Percentiles rank a stretch among this genome's conserved stretches.
Evolutionary conservation across 2,329 filamentous ascomycete species (phyloP).

Genomic region (Chaetoscypha palmicola): DNA sequence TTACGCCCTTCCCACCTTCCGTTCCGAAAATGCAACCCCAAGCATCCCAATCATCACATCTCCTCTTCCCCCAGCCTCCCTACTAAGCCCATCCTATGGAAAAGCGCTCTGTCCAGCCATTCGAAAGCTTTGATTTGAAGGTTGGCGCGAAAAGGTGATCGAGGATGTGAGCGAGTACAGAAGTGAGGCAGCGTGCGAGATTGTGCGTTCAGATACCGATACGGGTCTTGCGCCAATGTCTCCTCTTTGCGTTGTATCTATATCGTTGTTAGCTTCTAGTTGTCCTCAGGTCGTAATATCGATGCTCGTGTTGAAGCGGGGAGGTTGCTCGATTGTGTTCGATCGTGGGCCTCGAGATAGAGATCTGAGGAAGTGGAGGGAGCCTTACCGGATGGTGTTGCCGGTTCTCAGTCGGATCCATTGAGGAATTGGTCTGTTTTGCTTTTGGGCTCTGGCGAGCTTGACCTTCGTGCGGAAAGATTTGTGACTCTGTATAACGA

Average conservation of each 20-base stretch:
- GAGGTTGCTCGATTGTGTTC: too few species aligned
- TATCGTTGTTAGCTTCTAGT: slow-evolving; percentile 6
- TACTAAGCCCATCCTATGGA: too few species aligned
- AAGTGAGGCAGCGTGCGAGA: slow-evolving; percentile 33
- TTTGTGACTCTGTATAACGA: slow-evolving; percentile 79
- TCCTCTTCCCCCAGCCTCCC: not conserved
- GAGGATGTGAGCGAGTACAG: slow-evolving; percentile 9
- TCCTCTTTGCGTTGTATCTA: slow-evolving; percentile 99
- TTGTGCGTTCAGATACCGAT: slow-evolving; percentile 81
- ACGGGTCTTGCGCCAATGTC: slow-evolving; percentile 99
- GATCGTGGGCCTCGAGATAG: not conserved
- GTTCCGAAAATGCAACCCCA: slow-evolving; percentile 1
- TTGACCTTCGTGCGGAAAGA: slow-evolving; percentile 99
- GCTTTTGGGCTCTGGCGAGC: slow-evolving; percentile 99
- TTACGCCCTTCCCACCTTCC: slow-evolving; percentile 8
- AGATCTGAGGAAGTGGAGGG: slow-evolving; percentile 4
- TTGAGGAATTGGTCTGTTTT: slow-evolving; percentile 99
- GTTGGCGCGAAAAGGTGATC: slow-evolving; percentile 6
- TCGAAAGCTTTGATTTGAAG: too few species aligned
- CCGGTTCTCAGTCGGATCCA: slow-evolving; percentile 98
- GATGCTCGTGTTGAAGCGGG: too few species aligned
- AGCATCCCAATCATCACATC: slow-evolving; percentile 6
- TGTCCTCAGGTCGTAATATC: too few species aligned
- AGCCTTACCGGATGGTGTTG: slow-evolving; percentile 92
- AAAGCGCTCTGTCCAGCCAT: too few species aligned